Percentiles rank a stretch among this genome's conserved stretches.
Conservation (phyloP, 2,329 filamentous ascomycete species). For the Cladobotryum protrusum region DNA sequence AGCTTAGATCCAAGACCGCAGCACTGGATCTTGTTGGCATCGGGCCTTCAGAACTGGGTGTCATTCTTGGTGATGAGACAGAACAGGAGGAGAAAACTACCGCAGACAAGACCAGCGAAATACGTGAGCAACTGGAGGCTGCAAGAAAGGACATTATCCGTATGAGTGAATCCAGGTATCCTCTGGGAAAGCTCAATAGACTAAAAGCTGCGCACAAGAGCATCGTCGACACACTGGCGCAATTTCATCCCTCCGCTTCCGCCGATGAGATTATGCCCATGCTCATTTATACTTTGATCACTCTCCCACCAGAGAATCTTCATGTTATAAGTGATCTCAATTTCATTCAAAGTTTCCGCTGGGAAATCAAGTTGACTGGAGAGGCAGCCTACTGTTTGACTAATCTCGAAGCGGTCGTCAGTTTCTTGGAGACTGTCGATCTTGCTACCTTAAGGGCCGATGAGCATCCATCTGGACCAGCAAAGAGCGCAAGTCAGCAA, state of each 20-base stretch:
- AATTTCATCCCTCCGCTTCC: slow-evolving; percentile 72
- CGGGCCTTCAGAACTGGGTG: slow-evolving; percentile 74
- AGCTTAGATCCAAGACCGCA: slow-evolving; percentile 87
- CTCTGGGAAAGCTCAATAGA: slow-evolving; percentile 83
- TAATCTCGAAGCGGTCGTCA: slow-evolving; percentile 90
- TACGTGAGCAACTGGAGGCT: slow-evolving; percentile 63
- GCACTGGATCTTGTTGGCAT: slow-evolving; percentile 89
- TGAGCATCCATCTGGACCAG: slow-evolving; percentile 63
- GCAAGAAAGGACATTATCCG: slow-evolving; percentile 63
- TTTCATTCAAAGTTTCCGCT: slow-evolving; percentile 89
- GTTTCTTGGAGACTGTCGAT: slow-evolving; percentile 92
- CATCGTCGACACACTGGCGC: slow-evolving; percentile 78
- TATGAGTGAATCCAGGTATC: slow-evolving; percentile 85
- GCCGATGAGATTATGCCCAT: slow-evolving; percentile 97
- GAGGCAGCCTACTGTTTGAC: slow-evolving; percentile 95
- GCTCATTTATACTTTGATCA: slow-evolving; percentile 92
- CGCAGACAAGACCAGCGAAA: slow-evolving; percentile 58
- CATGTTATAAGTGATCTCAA: slow-evolving; percentile 90
- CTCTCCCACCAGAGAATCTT: slow-evolving; percentile 75
- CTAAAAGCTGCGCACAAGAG: slow-evolving; percentile 85
- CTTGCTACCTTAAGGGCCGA: slow-evolving; percentile 80
- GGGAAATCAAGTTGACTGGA: slow-evolving; percentile 78
- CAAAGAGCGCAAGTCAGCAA: slow-evolving; percentile 47
- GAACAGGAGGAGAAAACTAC: slow-evolving; percentile 46
- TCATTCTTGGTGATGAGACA: slow-evolving; percentile 60